Evolutionary conservation across 2,329 filamentous ascomycete genomes (phyloP).

Genomic region (Pseudocercospora fijiensis): DNA sequence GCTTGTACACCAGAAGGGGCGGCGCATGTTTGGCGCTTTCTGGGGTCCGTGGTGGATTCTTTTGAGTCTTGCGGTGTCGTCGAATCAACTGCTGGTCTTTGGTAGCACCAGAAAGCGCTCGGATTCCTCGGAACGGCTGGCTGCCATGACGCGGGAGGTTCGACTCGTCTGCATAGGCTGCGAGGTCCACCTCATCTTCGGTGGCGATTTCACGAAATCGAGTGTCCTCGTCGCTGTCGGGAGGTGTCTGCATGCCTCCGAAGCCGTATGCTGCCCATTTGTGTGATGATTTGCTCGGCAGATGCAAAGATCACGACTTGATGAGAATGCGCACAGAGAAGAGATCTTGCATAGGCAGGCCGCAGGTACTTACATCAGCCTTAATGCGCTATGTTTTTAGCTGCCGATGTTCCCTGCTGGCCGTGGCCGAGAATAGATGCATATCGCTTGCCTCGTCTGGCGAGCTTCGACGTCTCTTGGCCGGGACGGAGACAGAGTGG

Average conservation of each 20-base stretch:
- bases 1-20: constrained; percentile 16
- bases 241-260: constrained; percentile 15
- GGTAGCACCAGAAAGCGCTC: not conserved
- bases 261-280: not conserved
- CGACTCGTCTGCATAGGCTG: constrained; percentile 3
- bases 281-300: not conserved
- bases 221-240: constrained; percentile 19
- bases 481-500: not conserved
- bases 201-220: not conserved
- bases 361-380: constrained; percentile 4
- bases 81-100: constrained; percentile 12
- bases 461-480: not conserved
- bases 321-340: not conserved
- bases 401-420: not conserved
- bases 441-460: not conserved
- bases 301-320: not conserved
- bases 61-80: constrained; percentile 2
- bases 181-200: constrained; percentile 1
- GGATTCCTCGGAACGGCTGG: not conserved
- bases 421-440: not conserved
- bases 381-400: constrained; percentile 1
- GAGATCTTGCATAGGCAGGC: not conserved
- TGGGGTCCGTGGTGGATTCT: constrained; percentile 10
- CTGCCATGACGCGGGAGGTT: constrained; percentile 13
- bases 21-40: constrained; percentile 5